phyloP scores from a whole-genome alignment of 305 asterid species.

The Plantago coronopus region DNA sequence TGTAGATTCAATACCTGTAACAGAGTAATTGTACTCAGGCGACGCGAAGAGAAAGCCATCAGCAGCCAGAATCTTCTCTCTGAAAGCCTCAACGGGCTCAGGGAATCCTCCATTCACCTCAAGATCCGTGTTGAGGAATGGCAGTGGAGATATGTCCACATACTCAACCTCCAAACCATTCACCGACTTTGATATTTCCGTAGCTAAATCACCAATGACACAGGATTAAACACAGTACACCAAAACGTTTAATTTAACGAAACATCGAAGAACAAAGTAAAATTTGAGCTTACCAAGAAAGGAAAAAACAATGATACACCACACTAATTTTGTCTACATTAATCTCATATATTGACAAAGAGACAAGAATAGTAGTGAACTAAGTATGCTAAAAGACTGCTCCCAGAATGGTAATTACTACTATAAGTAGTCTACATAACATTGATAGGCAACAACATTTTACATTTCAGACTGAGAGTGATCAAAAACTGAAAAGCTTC shows the following conservation, averaged over 20 bases:
- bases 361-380: too few relatives aligned
- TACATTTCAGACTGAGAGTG: too few relatives aligned
- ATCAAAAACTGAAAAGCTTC: too few relatives aligned
- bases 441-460: too few relatives aligned
- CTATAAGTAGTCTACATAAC: too few relatives aligned
- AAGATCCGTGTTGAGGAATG: constrained; percentile 72
- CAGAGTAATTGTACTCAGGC: constrained; percentile 83
- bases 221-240: background rate
- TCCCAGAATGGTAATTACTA: too few relatives aligned
- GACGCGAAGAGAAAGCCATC: constrained; percentile 72
- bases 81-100: constrained; percentile 58
- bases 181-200: constrained; percentile 50
- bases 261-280: background rate
- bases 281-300: background rate
- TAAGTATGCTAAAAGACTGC: too few relatives aligned
- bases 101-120: constrained; percentile 77
- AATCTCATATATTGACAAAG: too few relatives aligned
- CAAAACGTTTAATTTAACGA: background rate
- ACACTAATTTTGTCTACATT: too few relatives aligned
- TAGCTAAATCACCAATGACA: constrained; percentile 31
- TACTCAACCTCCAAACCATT: constrained; percentile 63
- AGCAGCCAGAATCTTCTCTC: constrained; percentile 69
- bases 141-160: constrained; percentile 65
- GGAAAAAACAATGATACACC: background rate
- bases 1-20: constrained; percentile 43